These are phyloP conservation scores for Hypoxylon fuscum DNA, from an alignment of 495 filamentous ascomycete species.

Conservation along the genomic window DNA sequence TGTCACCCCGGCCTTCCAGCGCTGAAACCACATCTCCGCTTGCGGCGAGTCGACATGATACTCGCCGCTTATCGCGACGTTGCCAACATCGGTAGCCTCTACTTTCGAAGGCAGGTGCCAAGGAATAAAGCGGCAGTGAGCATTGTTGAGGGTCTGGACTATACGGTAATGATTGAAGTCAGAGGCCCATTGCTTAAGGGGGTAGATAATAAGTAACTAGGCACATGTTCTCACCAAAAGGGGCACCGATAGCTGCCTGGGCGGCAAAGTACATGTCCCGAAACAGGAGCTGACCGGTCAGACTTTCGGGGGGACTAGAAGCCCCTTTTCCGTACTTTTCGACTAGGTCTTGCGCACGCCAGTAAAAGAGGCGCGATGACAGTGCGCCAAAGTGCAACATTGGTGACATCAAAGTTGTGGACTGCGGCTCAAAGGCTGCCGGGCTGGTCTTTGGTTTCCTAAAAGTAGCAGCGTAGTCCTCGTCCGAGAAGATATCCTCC, in stretches of 20 bases:
- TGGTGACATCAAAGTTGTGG: slow-evolving; percentile 73
- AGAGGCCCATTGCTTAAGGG: not conserved
- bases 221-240: slow-evolving; percentile 52
- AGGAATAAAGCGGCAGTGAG: slow-evolving; percentile 69
- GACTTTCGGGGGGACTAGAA: slow-evolving; percentile 64
- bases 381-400: slow-evolving; percentile 76
- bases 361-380: slow-evolving; percentile 71
- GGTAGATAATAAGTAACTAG: not conserved
- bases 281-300: slow-evolving; percentile 75
- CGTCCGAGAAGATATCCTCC: slow-evolving; percentile 60
- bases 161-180: not conserved
- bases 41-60: slow-evolving; percentile 65
- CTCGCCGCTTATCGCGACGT: slow-evolving; percentile 52
- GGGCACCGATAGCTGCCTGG: slow-evolving; percentile 67
- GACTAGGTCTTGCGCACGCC: slow-evolving; percentile 67
- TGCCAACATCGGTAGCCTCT: slow-evolving; percentile 43
- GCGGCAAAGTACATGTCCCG: slow-evolving; percentile 82
- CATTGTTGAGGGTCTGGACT: slow-evolving; percentile 65
- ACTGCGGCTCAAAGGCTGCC: slow-evolving; percentile 71
- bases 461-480: slow-evolving; percentile 71
- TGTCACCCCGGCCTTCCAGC: slow-evolving; percentile 71
- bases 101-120: slow-evolving; percentile 73
- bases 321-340: slow-evolving; percentile 57
- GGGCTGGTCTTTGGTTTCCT: slow-evolving; percentile 76
- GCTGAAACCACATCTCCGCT: slow-evolving; percentile 68